Evolutionary conservation across 73 alveolate genomes (phyloP).

Genomic region (Stentor roeselii): DNA sequence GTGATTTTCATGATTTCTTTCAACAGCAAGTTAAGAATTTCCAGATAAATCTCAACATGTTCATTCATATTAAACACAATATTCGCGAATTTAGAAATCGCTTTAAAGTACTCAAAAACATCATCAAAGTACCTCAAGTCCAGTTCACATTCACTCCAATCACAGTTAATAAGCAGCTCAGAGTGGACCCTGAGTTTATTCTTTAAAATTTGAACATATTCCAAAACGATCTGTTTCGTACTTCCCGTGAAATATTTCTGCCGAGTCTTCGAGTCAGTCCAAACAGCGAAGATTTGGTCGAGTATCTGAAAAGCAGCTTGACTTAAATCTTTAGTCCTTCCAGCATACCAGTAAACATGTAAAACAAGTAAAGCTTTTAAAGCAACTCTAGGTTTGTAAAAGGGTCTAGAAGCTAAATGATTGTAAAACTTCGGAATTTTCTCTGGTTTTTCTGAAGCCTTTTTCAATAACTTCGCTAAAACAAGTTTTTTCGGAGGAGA

Average conservation of each 20-base stretch:
- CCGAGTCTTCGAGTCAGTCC: neutral
- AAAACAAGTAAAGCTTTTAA: neutral
- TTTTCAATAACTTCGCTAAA: neutral
- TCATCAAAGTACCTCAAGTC: neutral
- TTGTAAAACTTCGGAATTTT: conserved; percentile 16
- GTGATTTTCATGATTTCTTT: neutral
- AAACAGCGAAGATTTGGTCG: neutral
- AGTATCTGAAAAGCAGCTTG: neutral
- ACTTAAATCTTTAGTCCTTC: neutral
- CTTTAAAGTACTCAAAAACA: neutral
- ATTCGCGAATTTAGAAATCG: neutral
- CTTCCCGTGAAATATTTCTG: neutral
- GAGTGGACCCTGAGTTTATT: neutral
- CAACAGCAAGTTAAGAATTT: too few relatives aligned
- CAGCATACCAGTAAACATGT: neutral
- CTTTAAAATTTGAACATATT: neutral
- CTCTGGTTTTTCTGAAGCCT: neutral
- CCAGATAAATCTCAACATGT: neutral
- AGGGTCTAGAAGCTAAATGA: neutral
- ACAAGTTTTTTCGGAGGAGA: neutral
- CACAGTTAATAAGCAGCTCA: neutral
- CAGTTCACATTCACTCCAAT: neutral
- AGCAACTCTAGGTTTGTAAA: neutral
- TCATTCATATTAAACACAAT: neutral
- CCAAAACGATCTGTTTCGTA: neutral